Conservation (phyloP, 768 basidiomycete genomes). For the Hericium rajendrae region DNA sequence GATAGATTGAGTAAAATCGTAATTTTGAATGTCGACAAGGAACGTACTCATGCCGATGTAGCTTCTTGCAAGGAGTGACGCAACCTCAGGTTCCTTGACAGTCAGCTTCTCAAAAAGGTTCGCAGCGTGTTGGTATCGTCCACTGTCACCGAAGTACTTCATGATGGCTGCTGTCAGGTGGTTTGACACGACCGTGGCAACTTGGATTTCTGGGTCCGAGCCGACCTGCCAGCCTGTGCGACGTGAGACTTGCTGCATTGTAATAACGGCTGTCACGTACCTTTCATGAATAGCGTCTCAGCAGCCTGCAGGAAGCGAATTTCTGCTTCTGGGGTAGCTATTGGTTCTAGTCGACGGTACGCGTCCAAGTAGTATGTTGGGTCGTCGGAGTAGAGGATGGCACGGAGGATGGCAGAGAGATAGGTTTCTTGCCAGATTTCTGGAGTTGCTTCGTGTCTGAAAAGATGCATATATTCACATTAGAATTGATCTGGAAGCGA, state of each 20-base stretch:
- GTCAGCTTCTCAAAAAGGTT: slow-evolving; percentile 90
- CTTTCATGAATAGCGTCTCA: slow-evolving; percentile 82
- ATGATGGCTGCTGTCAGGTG: slow-evolving; percentile 90
- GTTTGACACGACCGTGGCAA: slow-evolving; percentile 93
- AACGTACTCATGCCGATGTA: slow-evolving; percentile 96
- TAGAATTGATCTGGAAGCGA: no score
- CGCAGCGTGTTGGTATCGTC: slow-evolving; percentile 76
- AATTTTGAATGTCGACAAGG: background rate
- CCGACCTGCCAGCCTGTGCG: slow-evolving; percentile 91
- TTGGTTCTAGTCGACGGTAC: slow-evolving; percentile 92
- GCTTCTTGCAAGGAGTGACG: slow-evolving; percentile 74
- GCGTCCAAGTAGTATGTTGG: slow-evolving; percentile 85
- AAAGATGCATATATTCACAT: background rate
- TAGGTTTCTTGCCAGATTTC: slow-evolving; percentile 98
- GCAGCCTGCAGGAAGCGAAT: slow-evolving; percentile 84
- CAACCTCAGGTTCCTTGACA: slow-evolving; percentile 82
- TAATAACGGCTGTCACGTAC: slow-evolving; percentile 25
- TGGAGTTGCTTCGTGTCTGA: slow-evolving; percentile 79
- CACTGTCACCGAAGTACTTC: slow-evolving; percentile 95
- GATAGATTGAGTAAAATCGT: background rate
- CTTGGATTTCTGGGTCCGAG: slow-evolving; percentile 97
- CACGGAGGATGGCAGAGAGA: slow-evolving; percentile 81
- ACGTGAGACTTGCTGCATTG: background rate
- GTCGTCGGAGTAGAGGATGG: slow-evolving; percentile 95
- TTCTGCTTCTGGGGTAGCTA: slow-evolving; percentile 83